Evolutionary conservation across 2,329 filamentous ascomycete genomes (phyloP).

Genomic region (Verticillium nubilum): DNA sequence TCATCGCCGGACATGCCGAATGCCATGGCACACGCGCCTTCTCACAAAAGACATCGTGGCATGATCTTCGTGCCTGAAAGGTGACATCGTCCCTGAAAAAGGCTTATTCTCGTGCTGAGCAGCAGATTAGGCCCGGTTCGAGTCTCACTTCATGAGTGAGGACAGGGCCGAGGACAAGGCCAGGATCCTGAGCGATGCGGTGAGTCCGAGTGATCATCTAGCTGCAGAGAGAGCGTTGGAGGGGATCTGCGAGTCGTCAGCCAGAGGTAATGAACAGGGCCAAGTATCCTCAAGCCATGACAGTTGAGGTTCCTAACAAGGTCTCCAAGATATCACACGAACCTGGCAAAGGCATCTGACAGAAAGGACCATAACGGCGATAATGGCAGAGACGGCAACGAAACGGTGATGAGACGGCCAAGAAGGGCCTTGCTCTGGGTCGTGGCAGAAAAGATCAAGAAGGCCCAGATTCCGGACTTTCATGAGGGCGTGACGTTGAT

Average conservation of each 20-base stretch:
- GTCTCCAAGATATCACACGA: not conserved
- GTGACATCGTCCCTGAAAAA: too few species aligned
- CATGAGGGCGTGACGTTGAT: not conserved
- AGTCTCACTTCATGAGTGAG: too few species aligned
- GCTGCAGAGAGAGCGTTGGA: too few species aligned
- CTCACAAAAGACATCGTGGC: too few species aligned
- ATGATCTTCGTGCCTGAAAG: too few species aligned
- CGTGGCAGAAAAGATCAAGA: not conserved
- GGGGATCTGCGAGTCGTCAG: not conserved
- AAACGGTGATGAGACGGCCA: not conserved
- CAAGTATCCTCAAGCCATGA: not conserved
- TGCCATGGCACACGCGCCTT: too few species aligned
- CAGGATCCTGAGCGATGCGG: too few species aligned
- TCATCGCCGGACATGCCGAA: too few species aligned
- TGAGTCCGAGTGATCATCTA: too few species aligned
- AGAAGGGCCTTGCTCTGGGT: not conserved
- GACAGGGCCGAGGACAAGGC: too few species aligned
- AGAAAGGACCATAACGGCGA: not conserved
- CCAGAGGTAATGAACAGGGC: not conserved
- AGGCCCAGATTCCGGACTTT: not conserved
- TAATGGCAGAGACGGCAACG: not conserved
- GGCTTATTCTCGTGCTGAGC: too few species aligned
- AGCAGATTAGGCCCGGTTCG: too few species aligned
- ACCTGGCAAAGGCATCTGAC: not conserved
- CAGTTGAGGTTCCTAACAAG: not conserved